Conservation (phyloP, 2,329 filamentous ascomycete genomes). For the Curvularia hawaiiensis region DNA sequence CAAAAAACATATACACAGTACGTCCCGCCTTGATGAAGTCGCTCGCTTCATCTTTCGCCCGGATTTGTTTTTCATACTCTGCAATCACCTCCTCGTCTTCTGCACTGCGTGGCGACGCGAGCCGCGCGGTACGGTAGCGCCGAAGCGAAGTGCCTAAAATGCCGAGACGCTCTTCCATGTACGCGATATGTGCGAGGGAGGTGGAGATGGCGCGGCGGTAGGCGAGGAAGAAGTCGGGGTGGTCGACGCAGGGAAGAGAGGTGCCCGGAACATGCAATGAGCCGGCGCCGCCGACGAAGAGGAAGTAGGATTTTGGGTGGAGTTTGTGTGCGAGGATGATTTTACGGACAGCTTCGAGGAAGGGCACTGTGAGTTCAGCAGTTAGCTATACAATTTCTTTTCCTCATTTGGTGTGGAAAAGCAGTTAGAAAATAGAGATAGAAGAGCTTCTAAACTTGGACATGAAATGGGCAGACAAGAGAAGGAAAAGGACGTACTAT, state of each 20-base stretch:
- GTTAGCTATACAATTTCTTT: not conserved
- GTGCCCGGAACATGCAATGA: slow-evolving; percentile 38
- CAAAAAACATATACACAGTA: slow-evolving; percentile 46
- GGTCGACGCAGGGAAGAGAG: slow-evolving; percentile 31
- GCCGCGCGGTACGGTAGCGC: slow-evolving; percentile 34
- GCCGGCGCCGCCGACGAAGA: slow-evolving; percentile 45
- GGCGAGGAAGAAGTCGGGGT: slow-evolving; percentile 43
- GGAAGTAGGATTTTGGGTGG: slow-evolving; percentile 36
- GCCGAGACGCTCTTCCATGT: slow-evolving; percentile 44
- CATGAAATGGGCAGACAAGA: not conserved
- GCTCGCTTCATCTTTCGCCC: slow-evolving; percentile 29
- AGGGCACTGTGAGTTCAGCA: slow-evolving; percentile 31
- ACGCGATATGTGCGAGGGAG: slow-evolving; percentile 41
- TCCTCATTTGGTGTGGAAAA: not conserved
- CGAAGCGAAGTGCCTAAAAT: slow-evolving; percentile 35
- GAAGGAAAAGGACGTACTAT: slow-evolving; percentile 31
- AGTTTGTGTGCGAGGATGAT: slow-evolving; percentile 40
- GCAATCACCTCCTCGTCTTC: slow-evolving; percentile 23
- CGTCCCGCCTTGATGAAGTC: slow-evolving; percentile 43
- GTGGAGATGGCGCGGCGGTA: slow-evolving; percentile 43
- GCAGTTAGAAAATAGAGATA: not conserved
- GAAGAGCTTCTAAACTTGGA: not conserved
- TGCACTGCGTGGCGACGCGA: slow-evolving; percentile 22
- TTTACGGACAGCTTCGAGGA: slow-evolving; percentile 43
- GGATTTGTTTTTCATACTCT: slow-evolving; percentile 33